Evolutionary conservation across 2,329 filamentous ascomycete species (phyloP).

Genomic region (Sordariomycetes sp.): DNA sequence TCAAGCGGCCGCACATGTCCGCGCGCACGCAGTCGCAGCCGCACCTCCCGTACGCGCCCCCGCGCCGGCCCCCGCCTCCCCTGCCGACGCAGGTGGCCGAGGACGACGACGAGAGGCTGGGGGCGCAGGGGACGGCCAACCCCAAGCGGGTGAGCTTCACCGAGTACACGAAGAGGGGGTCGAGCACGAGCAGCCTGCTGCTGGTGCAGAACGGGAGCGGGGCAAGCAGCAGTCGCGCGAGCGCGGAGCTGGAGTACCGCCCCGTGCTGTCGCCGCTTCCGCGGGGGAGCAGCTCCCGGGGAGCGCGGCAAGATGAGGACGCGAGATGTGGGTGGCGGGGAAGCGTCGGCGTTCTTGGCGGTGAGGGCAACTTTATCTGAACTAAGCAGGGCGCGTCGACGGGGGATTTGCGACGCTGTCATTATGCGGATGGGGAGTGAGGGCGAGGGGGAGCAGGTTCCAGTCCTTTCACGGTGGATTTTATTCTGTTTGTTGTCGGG

Average conservation of each 20-base stretch:
- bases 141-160: constrained; percentile 49
- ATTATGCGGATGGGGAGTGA: neutral
- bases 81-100: constrained; percentile 5
- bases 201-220: constrained; percentile 41
- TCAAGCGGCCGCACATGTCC: constrained; percentile 28
- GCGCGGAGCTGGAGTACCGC: constrained; percentile 1
- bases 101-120: constrained; percentile 5
- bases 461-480: neutral
- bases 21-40: constrained; percentile 38
- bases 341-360: constrained; percentile 41
- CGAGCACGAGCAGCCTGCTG: constrained; percentile 49
- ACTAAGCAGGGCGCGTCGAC: neutral
- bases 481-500: neutral
- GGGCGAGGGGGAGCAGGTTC: neutral
- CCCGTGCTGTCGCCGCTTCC: constrained; percentile 15
- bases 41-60: constrained; percentile 20
- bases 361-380: constrained; percentile 46
- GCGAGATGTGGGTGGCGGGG: constrained; percentile 46
- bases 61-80: constrained; percentile 6
- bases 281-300: constrained; percentile 26
- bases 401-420: neutral
- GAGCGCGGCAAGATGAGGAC: constrained; percentile 21
- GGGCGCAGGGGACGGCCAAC: constrained; percentile 20
- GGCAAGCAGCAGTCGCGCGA: constrained; percentile 28
- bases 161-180: constrained; percentile 50